Evolutionary conservation across 2,329 filamentous ascomycete species (phyloP).

Genomic region (Colletotrichum liriopes): DNA sequence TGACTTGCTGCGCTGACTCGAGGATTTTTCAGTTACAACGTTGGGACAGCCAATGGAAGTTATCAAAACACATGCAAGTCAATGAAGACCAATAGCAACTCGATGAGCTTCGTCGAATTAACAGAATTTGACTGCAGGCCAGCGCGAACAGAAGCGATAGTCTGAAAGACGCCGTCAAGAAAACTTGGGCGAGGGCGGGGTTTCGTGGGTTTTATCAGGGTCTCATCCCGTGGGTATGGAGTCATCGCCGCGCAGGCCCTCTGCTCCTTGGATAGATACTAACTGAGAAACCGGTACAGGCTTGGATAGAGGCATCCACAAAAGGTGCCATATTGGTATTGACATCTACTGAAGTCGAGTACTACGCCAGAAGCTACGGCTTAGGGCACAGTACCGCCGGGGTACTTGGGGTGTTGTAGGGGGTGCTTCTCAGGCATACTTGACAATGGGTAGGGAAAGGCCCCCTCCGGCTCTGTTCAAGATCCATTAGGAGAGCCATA

Average conservation of each 20-base stretch:
- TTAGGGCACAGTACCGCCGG: slow-evolving; percentile 10
- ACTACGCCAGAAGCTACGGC: slow-evolving; percentile 9
- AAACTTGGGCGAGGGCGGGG: slow-evolving; percentile 37
- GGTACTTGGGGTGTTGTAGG: slow-evolving; percentile 40
- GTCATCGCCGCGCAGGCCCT: not conserved
- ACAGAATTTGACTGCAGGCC: not conserved
- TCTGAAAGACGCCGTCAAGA: slow-evolving; percentile 29
- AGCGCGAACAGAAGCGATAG: slow-evolving; percentile 27
- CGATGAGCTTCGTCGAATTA: not conserved
- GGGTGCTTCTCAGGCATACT: slow-evolving; percentile 41
- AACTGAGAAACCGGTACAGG: not conserved
- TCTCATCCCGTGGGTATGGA: slow-evolving; percentile 42
- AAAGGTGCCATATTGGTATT: slow-evolving; percentile 27
- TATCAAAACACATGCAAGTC: slow-evolving; percentile 40
- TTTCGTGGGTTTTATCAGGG: slow-evolving; percentile 41
- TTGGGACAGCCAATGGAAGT: slow-evolving; percentile 44
- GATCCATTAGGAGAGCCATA: not conserved
- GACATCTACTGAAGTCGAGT: slow-evolving; percentile 17
- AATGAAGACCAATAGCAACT: too few species aligned
- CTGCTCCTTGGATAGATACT: not conserved
- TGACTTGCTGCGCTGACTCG: not conserved
- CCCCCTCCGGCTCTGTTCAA: too few species aligned
- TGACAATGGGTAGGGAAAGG: slow-evolving; percentile 27
- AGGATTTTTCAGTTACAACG: slow-evolving; percentile 23
- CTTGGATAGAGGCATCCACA: slow-evolving; percentile 37